Percentiles rank a stretch among this genome's conserved stretches.
These are phyloP conservation scores for Silene latifolia DNA, from an alignment of 148 eudicot genomes.

Conservation along the genomic window DNA sequence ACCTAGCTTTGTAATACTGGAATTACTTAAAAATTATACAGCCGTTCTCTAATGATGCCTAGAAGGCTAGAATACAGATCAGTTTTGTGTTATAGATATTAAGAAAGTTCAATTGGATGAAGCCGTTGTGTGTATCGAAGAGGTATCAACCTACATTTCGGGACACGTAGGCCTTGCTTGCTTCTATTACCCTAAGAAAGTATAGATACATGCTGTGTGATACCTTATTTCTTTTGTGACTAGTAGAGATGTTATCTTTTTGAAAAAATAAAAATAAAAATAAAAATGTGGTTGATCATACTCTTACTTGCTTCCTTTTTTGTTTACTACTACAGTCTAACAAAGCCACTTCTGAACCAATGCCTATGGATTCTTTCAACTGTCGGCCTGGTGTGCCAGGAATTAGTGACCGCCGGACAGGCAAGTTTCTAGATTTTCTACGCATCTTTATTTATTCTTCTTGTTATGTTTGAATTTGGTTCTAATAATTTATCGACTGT, in stretches of 20 bases:
- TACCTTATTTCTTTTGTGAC: too few relatives aligned
- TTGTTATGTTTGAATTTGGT: not conserved
- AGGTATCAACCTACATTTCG: not conserved
- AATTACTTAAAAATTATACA: not conserved
- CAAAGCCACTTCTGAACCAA: conserved; percentile 35
- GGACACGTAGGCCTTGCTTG: not conserved
- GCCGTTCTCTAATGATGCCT: not conserved
- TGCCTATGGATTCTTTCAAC: conserved; percentile 28
- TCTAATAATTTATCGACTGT: not conserved
- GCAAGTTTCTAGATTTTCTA: conserved; percentile 40
- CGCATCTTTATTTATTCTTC: not conserved
- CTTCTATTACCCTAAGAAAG: not conserved
- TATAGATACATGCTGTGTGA: not conserved
- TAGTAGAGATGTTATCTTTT: not conserved
- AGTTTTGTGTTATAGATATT: not conserved
- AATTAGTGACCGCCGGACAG: conserved; percentile 57
- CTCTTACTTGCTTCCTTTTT: conserved; percentile 6
- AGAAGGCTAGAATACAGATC: not conserved
- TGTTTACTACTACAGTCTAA: conserved; percentile 35
- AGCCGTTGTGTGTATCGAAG: not conserved
- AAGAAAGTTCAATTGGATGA: not conserved
- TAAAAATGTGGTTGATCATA: not conserved
- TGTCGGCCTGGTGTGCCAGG: conserved; percentile 55
- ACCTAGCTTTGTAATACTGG: not conserved
- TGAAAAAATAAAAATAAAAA: too few relatives aligned